Evolutionary conservation across 2,329 filamentous ascomycete species (phyloP).

Genomic region (Neonectria faginata): DNA sequence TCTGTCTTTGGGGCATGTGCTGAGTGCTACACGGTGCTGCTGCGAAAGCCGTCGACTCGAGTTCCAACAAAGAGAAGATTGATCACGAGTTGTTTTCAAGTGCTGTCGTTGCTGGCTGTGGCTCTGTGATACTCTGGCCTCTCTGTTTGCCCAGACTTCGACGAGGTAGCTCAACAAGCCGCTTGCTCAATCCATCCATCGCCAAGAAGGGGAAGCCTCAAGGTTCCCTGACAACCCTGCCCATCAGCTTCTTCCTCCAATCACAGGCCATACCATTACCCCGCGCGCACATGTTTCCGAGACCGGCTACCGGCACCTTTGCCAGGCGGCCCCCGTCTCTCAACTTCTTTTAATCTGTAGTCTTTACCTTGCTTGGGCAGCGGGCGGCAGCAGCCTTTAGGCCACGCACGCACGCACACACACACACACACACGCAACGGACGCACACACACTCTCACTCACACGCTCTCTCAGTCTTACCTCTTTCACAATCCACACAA

Average conservation of each 20-base stretch:
- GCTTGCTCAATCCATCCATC: neutral
- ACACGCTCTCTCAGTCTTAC: neutral
- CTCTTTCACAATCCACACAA: conserved; percentile 20
- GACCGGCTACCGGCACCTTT: conserved; percentile 44
- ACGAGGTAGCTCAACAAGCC: neutral
- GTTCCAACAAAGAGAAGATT: neutral
- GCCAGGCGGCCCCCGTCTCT: conserved; percentile 31
- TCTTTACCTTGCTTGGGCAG: neutral
- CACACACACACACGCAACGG: too few relatives aligned
- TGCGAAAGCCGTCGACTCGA: neutral
- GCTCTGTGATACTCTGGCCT: neutral
- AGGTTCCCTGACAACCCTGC: conserved; percentile 5
- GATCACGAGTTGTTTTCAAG: neutral
- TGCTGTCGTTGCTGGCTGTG: neutral
- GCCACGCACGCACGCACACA: neutral
- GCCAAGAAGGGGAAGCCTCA: conserved; percentile 18
- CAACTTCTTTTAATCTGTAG: neutral
- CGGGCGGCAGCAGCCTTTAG: neutral
- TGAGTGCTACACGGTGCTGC: neutral
- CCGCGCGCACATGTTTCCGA: conserved; percentile 46
- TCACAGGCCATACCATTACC: conserved; percentile 37
- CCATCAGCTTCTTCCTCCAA: conserved; percentile 33
- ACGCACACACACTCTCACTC: neutral
- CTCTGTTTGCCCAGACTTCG: neutral
- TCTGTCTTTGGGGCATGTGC: neutral